Conservation (phyloP, 495 filamentous ascomycete species). For the Hypoxylon lenormandii region DNA sequence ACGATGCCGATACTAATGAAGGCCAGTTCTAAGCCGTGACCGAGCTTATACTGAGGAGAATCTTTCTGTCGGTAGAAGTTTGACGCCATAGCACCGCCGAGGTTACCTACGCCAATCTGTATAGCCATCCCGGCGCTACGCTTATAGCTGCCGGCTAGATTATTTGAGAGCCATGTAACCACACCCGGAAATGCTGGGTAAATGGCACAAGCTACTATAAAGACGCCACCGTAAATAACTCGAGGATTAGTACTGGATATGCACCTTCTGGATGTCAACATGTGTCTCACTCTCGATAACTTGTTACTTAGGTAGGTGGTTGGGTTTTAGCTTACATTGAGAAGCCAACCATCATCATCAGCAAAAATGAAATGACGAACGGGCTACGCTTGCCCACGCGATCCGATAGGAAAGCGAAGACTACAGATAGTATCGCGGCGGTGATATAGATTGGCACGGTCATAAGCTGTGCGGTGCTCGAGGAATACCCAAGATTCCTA, state of each 20-base stretch:
- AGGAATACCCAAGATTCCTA: slow-evolving; percentile 67
- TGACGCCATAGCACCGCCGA: slow-evolving; percentile 78
- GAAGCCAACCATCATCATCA: slow-evolving; percentile 74
- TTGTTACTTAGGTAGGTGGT: slow-evolving; percentile 50
- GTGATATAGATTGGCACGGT: slow-evolving; percentile 80
- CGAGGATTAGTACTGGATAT: slow-evolving; percentile 65
- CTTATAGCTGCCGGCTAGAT: slow-evolving; percentile 77
- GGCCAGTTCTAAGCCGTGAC: slow-evolving; percentile 75
- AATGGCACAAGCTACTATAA: slow-evolving; percentile 74
- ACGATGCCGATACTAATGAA: slow-evolving; percentile 73
- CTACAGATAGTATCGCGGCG: slow-evolving; percentile 69
- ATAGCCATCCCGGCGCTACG: slow-evolving; percentile 78
- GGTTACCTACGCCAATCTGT: slow-evolving; percentile 78
- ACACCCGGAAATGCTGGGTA: slow-evolving; percentile 73
- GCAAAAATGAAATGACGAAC: slow-evolving; percentile 71
- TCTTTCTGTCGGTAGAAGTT: slow-evolving; percentile 80
- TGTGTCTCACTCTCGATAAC: too few relatives aligned
- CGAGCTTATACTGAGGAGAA: slow-evolving; percentile 72
- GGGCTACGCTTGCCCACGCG: slow-evolving; percentile 69
- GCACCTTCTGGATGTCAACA: slow-evolving; percentile 48
- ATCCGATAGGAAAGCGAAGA: slow-evolving; percentile 71
- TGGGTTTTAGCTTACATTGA: slow-evolving; percentile 59
- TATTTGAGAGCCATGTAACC: slow-evolving; percentile 78
- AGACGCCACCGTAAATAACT: slow-evolving; percentile 79
- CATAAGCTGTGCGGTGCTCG: slow-evolving; percentile 74